Evolutionary conservation across 805 yeast species (phyloP).

Genomic region (Alloascoidea africana): DNA sequence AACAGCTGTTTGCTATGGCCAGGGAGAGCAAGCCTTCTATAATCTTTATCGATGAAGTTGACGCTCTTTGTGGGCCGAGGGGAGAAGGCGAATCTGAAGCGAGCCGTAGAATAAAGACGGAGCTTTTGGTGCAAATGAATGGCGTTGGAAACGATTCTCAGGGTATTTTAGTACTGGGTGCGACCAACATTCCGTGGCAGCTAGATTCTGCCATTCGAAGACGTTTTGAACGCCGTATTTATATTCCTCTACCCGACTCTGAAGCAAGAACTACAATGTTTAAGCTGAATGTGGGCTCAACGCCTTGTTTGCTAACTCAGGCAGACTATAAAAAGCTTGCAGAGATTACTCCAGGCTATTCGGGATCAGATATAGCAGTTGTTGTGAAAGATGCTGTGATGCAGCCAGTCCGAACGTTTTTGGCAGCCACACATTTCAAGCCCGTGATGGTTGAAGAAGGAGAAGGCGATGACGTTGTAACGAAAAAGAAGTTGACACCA

Average conservation of each 20-base stretch:
- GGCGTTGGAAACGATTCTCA: constrained; percentile 95
- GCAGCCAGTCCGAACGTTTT: constrained; percentile 95
- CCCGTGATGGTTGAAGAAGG: constrained; percentile 29
- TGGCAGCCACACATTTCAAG: constrained; percentile 90
- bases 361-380: constrained; percentile 95
- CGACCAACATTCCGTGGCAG: constrained; percentile 98
- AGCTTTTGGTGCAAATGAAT: constrained; percentile 92
- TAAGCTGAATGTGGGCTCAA: constrained; percentile 80
- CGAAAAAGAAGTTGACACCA: constrained; percentile 51
- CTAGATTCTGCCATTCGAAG: constrained; percentile 94
- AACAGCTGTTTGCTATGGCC: constrained; percentile 91
- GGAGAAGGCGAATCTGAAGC: constrained; percentile 98
- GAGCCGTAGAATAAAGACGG: constrained; percentile 89
- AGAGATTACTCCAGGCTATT: constrained; percentile 91
- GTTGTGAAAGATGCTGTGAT: constrained; percentile 94
- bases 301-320: constrained; percentile 64
- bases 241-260: constrained; percentile 85
- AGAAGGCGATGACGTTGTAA: constrained; percentile 15
- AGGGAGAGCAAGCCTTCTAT: constrained; percentile 92
- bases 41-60: constrained; percentile 95
- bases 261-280: constrained; percentile 90
- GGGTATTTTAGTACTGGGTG: constrained; percentile 91
- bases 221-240: constrained; percentile 89
- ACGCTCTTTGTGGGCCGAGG: constrained; percentile 94
- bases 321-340: constrained; percentile 71